Base-by-base conservation (phyloP, 2,329 filamentous ascomycete genomes). In the Apiospora rasikravindrae region DNA sequence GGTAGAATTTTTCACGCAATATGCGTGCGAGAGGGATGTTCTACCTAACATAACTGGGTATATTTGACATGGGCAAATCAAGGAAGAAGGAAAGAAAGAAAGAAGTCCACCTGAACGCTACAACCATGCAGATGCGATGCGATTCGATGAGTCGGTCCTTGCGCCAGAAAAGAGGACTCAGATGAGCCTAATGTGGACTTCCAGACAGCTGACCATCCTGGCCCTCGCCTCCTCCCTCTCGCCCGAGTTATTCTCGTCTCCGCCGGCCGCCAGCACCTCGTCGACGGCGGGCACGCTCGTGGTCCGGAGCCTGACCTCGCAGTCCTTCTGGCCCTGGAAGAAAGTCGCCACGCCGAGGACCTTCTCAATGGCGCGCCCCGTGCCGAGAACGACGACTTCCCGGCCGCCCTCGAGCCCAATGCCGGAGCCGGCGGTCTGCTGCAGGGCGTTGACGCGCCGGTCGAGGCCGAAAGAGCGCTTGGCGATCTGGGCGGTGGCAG, bases 261-360 rank as follows among this genome's bases (percentile, higher is more conserved):
- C 84, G 0, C 80, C 83, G 26, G 82, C 82, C 1, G 78, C 78
- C 19, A 90, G 83, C 42, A 94, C 83, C 79, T 94, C 92, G 77
- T 95, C 92, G 64, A 94, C 85, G 2, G 90, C 88, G n/a, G 85
- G 85, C 22, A 92, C 84, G 69, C 87, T 93, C 71, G 88, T 87
- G 66, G 92, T 94, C 78, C 86, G 84, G 69, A 94, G 77, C 76
- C 84, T 82, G 1, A 94, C 90, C 6, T 81, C 78, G 74, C 89
- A 91, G 73, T 90, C 89, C 16, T 81, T 83, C 80, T 91, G 87
- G 70, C 88, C 85, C 80, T 89, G 87, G 75, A 94, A 94, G 85
- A 89, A 92, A 45, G 88, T 80, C 0, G 89, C 92, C 7, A 94
- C 80, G 37, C 88, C 84, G 72, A 93, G 80, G 0, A 88, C 88